Base-by-base conservation (phyloP, 1,284 basidiomycete genomes). In the Tremellales sp. region DNA sequence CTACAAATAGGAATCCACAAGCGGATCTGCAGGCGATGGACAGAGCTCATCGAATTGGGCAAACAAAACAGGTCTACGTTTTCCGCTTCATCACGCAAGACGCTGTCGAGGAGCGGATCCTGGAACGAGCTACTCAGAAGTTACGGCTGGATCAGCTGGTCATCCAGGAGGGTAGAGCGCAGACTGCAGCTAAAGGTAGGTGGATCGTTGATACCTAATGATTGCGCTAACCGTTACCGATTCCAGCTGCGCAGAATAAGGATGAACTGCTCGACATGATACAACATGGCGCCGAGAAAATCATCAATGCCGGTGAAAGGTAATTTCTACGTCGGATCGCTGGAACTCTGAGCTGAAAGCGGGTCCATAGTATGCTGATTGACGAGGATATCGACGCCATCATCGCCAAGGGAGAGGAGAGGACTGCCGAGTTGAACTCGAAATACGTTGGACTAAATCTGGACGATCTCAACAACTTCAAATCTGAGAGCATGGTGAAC, bases 1-100 rank as follows among this genome's bases (percentile, higher is more conserved):
- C 25, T 44, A 10, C 9, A 21, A 8, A 36, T 57, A 87, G 86
- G 86, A 98, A 98, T 71, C 94, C 95, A 1, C 94, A 99, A 74
- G 94, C 94, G 4, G 95, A 99, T 76, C 71, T 98, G 47, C 95
- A 98, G 71, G 95, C 95, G 5, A 97, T 98, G 95, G 94, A 98
- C 69, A 87, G 94, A 56, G 94, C 94, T 0, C 94, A 98, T 74
- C 88, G 94, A 59, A 97, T 98, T 54, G 94, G 94, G 2, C 95
- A 97, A 75, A 97, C 88, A 41, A 97, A 97, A 74, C 94, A 98
- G 72, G 94, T 97, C 16, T 95, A 94, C 64, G 95, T 98, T 1
- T 99, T 93, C 78, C 79, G 94, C 22, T 97, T 98, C 71, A 88
- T 99, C 61, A 97, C 95, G 0, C 92, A 97, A 68, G 78, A 86